Conservation (phyloP, 1,284 basidiomycete genomes). For the Clitocybe nebularis region DNA sequence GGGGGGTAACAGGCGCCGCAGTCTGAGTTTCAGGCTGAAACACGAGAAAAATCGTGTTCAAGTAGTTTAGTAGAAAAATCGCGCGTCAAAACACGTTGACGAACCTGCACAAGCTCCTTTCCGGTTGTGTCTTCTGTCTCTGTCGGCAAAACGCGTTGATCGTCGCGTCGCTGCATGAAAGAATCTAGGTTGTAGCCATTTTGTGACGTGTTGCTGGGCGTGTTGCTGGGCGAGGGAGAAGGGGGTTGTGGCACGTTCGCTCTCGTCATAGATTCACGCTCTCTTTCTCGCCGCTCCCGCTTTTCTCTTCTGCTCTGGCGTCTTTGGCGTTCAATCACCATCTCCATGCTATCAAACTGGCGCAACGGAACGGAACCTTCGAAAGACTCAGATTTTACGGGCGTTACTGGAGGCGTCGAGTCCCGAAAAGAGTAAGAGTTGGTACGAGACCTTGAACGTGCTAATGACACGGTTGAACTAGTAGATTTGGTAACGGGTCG, state of each 20-base stretch:
- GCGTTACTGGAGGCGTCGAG: slow-evolving; percentile 47
- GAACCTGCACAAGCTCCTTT: slow-evolving; percentile 21
- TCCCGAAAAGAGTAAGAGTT: slow-evolving; percentile 50
- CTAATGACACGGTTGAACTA: slow-evolving; percentile 31
- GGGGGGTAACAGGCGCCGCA: slow-evolving; percentile 44
- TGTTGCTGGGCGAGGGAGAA: slow-evolving; percentile 47
- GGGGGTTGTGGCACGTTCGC: slow-evolving; percentile 28
- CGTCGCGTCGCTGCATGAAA: slow-evolving; percentile 55
- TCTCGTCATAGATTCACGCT: slow-evolving; percentile 34
- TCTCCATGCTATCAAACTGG: slow-evolving; percentile 66
- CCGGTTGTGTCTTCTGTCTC: slow-evolving; percentile 10
- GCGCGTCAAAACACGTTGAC: slow-evolving; percentile 28
- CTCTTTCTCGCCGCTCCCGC: slow-evolving; percentile 41
- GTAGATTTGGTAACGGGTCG: slow-evolving; percentile 32
- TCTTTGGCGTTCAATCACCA: slow-evolving; percentile 66
- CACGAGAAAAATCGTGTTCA: slow-evolving; percentile 7
- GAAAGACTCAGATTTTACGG: slow-evolving; percentile 56
- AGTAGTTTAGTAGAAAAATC: slow-evolving; percentile 9
- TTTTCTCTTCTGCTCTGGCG: slow-evolving; percentile 51
- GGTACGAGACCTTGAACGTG: slow-evolving; percentile 40
- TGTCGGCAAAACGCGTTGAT: slow-evolving; percentile 25
- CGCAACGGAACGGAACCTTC: slow-evolving; percentile 47
- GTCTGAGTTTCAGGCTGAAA: slow-evolving; percentile 21
- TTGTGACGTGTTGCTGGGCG: slow-evolving; percentile 43
- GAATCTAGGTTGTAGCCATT: slow-evolving; percentile 38